Percentiles rank a stretch among this genome's conserved stretches.
Conservation (phyloP, 73 alveolate species). For the Halteria grandinella region DNA sequence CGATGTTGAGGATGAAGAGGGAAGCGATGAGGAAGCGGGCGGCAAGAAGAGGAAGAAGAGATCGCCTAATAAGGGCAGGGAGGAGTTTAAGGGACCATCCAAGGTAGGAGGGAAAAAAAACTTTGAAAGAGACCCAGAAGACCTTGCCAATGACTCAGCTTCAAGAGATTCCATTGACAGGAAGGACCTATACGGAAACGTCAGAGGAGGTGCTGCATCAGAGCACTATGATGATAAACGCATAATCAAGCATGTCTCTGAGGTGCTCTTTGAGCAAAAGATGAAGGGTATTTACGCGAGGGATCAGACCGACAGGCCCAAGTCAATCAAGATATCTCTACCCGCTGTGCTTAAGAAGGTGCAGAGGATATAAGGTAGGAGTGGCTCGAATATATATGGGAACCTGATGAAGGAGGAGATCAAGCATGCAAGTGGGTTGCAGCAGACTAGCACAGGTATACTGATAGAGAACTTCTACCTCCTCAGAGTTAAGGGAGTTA, state of each 20-base stretch:
- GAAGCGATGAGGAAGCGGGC: neutral
- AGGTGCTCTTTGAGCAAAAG: neutral
- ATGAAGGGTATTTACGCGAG: constrained; percentile 8
- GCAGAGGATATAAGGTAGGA: neutral
- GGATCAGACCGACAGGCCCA: constrained; percentile 42
- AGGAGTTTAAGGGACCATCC: too few species aligned
- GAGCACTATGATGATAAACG: too few species aligned
- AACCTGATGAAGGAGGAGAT: constrained; percentile 5
- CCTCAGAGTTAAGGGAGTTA: constrained; percentile 18
- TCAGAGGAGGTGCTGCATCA: too few species aligned
- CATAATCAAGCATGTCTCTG: constrained; percentile 16
- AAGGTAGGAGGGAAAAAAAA: too few species aligned
- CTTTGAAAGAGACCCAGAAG: too few species aligned
- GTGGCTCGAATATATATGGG: constrained; percentile 45
- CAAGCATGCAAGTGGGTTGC: constrained; percentile 6
- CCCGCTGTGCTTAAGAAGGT: neutral
- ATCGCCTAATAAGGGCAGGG: too few species aligned
- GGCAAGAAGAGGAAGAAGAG: too few species aligned
- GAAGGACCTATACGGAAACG: too few species aligned
- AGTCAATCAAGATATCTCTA: neutral
- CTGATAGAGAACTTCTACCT: constrained; percentile 37
- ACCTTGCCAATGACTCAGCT: too few species aligned
- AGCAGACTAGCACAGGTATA: constrained; percentile 21
- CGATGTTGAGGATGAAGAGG: neutral
- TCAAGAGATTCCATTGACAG: too few species aligned